These are phyloP conservation scores for Heritiera fomes DNA, from an alignment of 345 rosid species.

Conservation along the genomic window DNA sequence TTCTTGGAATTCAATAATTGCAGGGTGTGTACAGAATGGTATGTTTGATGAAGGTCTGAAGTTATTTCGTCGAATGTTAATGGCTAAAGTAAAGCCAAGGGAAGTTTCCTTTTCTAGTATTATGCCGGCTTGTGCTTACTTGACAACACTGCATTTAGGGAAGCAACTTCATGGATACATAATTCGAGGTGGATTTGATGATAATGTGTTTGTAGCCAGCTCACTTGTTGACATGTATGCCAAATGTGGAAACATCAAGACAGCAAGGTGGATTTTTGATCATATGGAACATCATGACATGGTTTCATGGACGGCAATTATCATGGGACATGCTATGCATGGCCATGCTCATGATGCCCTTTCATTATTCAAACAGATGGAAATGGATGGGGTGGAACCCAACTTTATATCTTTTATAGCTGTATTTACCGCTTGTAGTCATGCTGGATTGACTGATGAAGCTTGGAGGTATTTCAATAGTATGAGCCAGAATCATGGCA, in stretches of 20 bases:
- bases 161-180: slow-evolving; percentile 83
- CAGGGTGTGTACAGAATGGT: slow-evolving; percentile 77
- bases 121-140: slow-evolving; percentile 84
- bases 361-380: slow-evolving; percentile 73
- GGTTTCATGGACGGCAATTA: slow-evolving; percentile 90
- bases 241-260: slow-evolving; percentile 72
- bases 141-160: slow-evolving; percentile 65
- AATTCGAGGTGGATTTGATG: slow-evolving; percentile 50
- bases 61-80: slow-evolving; percentile 63
- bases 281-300: slow-evolving; percentile 62
- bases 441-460: slow-evolving; percentile 66
- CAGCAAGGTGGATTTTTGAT: slow-evolving; percentile 62
- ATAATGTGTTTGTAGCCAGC: slow-evolving; percentile 65
- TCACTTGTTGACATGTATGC: slow-evolving; percentile 92
- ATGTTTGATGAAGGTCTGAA: slow-evolving; percentile 60
- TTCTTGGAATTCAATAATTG: slow-evolving; percentile 77
- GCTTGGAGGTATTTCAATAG: slow-evolving; percentile 59
- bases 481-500: slow-evolving; percentile 59
- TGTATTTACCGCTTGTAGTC: slow-evolving; percentile 86
- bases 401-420: slow-evolving; percentile 71
- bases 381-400: slow-evolving; percentile 62
- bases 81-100: slow-evolving; percentile 51
- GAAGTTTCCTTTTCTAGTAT: slow-evolving; percentile 71
- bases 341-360: slow-evolving; percentile 70
- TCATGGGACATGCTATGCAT: slow-evolving; percentile 82